Evolutionary conservation across 75 land plant species (phyloP), one percentile per base, ranked within the genome.

Genomic region (Azolla pinnata): DNA sequence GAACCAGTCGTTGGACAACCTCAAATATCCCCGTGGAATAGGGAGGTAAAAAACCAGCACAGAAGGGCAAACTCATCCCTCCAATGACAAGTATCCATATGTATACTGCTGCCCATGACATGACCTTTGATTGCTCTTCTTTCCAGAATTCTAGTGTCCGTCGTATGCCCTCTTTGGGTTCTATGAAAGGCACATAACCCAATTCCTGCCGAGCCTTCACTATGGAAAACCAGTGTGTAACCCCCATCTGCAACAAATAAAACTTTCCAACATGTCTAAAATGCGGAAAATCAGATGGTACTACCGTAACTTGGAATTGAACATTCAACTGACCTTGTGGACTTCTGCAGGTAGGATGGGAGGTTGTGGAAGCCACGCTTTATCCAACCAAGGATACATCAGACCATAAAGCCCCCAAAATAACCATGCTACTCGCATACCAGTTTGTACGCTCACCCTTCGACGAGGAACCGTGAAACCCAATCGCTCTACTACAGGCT

Each of bases 341-440:
- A 87, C 85, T 75, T 91, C 97, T 48, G 97, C 77, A 61, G 97
- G 97, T 68, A 91, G 86, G 29, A 91, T 65, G 0, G 85, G 27
- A 7, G 97, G 97, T 19, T 75, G 73, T 25, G 97, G 97, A 69
- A 91, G 61, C 97, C 97, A 91, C 31, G 72, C 63, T 25, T 59
- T 62, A 32, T 73, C 52, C 44, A 91, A 62, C 83, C 83, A 91
- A 19, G 93, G 92, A 71, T 82, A 87, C 26, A 87, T 47, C 45
- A 87, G 38, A 8, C 74, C 64, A 54, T 91, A 91, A 26, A 87
- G 8, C 28, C 51, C 70, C 66, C 51, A 63, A 55, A 84, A 65
- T 4, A 76, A 8, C 61, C 64, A 67, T 62, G 86, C 74, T 40
- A 91, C 12, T 29, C 31, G 3, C 59, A 91, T 75, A 10, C 88